Base-by-base conservation (phyloP, 495 filamentous ascomycete genomes). In the Penicillium argentinense region DNA sequence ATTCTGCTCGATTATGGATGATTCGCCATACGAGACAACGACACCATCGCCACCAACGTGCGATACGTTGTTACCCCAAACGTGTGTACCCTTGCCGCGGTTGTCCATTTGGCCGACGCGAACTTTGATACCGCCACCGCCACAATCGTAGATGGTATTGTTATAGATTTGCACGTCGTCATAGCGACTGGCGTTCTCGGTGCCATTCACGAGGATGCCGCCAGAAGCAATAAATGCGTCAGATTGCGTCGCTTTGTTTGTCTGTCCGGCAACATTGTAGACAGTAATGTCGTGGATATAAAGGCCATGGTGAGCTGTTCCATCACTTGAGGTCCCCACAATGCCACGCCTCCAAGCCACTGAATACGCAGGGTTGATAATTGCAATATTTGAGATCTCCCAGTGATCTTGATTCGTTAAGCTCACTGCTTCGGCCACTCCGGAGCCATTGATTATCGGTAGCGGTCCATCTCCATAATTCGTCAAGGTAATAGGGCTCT, bases 101-200 rank as follows among this genome's bases (percentile, higher is more conserved):
- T 49, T 49, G 13, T 42, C 30, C 38, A 49, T 42, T 29, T 49
- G 46, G 9, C 46, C 46, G 12, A 49, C 38, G 39, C 46, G 46
- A 2, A 49, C 46, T 14, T 49, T 49, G 38, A 49, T 49, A 9
- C 46, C 39, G 3, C 46, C 46, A n/a, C 46, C 46, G 3, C 46
- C 46, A 13, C 46, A 49, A 23, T 49, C 38, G n/a, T 42, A 42
- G 1, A 49, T 13, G 2, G 26, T 36, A 17, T 42, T 49, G 28
- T 42, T 26, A 18, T 49, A 42, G 11, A 49, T 22, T 17, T 37
- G 21, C 5, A 49, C 46, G 16, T 49, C 46, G n/a, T 49, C 46
- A 42, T 42, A 49, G 29, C 46, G 46, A 25, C 38, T 42, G 6
- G 6, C 6, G 12, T 37, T 42, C 21, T 26, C 38, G 27, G 46